Percentiles rank a stretch among this genome's conserved stretches.
Evolutionary conservation across 2,329 filamentous ascomycete species (phyloP).

Genomic region (Lojkania enalia): DNA sequence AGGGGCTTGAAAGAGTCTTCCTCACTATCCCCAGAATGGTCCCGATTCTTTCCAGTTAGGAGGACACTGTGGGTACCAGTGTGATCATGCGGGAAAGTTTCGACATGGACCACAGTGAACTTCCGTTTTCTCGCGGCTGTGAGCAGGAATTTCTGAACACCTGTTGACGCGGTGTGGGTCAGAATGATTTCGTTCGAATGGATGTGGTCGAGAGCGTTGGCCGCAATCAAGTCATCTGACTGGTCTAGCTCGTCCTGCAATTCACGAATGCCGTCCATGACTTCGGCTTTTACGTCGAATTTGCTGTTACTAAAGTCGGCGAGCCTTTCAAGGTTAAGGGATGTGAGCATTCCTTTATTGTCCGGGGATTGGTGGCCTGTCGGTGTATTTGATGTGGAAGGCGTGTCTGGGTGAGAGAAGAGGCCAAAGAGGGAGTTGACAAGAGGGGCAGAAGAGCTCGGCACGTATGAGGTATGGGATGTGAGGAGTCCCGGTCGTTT

Average conservation of each 20-base stretch:
- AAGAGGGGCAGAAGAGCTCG: slow-evolving; percentile 55
- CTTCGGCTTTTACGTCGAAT: slow-evolving; percentile 81
- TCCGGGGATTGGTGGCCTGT: slow-evolving; percentile 56
- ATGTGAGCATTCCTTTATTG: slow-evolving; percentile 43
- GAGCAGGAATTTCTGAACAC: slow-evolving; percentile 86
- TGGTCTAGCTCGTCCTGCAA: slow-evolving; percentile 94
- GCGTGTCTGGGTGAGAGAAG: slow-evolving; percentile 67
- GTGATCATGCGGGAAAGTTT: slow-evolving; percentile 71
- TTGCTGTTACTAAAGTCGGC: slow-evolving; percentile 42
- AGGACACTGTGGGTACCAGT: slow-evolving; percentile 64
- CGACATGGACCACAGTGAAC: slow-evolving; percentile 86
- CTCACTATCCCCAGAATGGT: slow-evolving; percentile 55
- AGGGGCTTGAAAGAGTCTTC: slow-evolving; percentile 73
- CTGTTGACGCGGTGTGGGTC: slow-evolving; percentile 82
- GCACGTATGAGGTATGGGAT: slow-evolving; percentile 65
- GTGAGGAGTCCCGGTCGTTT: slow-evolving; percentile 64
- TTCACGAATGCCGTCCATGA: slow-evolving; percentile 91
- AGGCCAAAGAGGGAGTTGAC: slow-evolving; percentile 84
- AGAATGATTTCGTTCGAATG: slow-evolving; percentile 91
- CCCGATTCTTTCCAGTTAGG: slow-evolving; percentile 56
- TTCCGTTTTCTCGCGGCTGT: slow-evolving; percentile 86
- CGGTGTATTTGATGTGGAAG: slow-evolving; percentile 54
- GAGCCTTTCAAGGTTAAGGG: slow-evolving; percentile 44
- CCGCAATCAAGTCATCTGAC: slow-evolving; percentile 90
- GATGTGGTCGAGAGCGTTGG: slow-evolving; percentile 86